phyloP scores from a whole-genome alignment of 257 asterid species.

The Lithospermum erythrorhizon region DNA sequence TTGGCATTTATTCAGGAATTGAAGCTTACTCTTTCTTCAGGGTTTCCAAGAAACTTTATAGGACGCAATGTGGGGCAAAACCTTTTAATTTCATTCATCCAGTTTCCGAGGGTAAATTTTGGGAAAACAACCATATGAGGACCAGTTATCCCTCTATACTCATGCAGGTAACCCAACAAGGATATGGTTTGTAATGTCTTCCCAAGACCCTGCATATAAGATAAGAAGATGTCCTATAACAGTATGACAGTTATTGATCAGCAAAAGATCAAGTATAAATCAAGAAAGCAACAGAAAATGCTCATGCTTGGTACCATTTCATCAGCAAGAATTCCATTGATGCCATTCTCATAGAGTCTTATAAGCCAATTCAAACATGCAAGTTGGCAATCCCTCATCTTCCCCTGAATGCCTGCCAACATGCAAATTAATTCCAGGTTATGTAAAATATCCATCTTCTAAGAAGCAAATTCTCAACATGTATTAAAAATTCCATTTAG shows the following conservation, averaged over 20 bases:
- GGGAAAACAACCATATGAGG: conserved; percentile 99
- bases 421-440: neutral
- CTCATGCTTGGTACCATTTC: conserved; percentile 58
- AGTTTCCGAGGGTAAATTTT: conserved; percentile 97
- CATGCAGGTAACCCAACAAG: conserved; percentile 85
- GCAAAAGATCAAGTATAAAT: neutral
- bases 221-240: neutral
- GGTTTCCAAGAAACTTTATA: conserved; percentile 94
- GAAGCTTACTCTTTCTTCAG: conserved; percentile 84
- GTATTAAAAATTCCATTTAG: neutral
- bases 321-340: conserved; percentile 97
- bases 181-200: conserved; percentile 98
- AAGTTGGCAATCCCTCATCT: conserved; percentile 99
- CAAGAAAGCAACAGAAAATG: neutral
- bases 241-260: neutral
- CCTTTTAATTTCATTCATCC: conserved; percentile 98
- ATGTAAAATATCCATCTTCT: neutral
- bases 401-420: conserved; percentile 84
- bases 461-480: neutral
- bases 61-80: conserved; percentile 90
- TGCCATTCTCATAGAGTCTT: conserved; percentile 94
- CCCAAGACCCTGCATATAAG: conserved; percentile 67
- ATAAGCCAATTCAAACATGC: conserved; percentile 98
- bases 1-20: neutral
- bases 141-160: conserved; percentile 94